Evolutionary conservation across 352 stramenopile genomes (phyloP).

Genomic region (Phytophthora pluvialis): DNA sequence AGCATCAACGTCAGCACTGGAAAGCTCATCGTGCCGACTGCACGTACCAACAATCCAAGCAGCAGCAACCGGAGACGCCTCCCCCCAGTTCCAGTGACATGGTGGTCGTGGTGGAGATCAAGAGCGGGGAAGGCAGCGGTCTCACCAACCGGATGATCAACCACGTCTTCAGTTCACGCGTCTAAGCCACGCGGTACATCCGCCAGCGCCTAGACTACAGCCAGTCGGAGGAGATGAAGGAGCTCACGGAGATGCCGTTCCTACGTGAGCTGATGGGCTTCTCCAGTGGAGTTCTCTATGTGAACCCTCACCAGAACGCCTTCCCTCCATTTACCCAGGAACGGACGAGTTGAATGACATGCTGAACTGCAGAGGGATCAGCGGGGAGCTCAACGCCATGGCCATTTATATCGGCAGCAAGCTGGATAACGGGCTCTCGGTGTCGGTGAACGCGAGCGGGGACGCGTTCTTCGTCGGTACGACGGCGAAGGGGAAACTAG

Average conservation of each 20-base stretch:
- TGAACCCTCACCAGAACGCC: slow-evolving; percentile 15
- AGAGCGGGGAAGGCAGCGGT: slow-evolving; percentile 17
- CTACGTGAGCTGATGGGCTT: slow-evolving; percentile 16
- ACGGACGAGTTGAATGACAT: slow-evolving; percentile 14
- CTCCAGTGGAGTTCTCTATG: slow-evolving; percentile 10
- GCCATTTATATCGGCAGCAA: slow-evolving; percentile 23
- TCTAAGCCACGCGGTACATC: slow-evolving; percentile 12
- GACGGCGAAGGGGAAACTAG: background rate
- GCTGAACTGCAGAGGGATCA: slow-evolving; percentile 16
- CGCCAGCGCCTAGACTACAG: slow-evolving; percentile 12
- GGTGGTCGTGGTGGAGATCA: slow-evolving; percentile 5
- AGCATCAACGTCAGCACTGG: slow-evolving; percentile 23
- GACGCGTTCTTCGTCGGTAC: slow-evolving; percentile 26
- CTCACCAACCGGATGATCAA: slow-evolving; percentile 22
- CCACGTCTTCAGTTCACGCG: slow-evolving; percentile 16
- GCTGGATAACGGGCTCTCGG: slow-evolving; percentile 13
- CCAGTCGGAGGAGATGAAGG: slow-evolving; percentile 17
- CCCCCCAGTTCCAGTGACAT: too few relatives aligned
- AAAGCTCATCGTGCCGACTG: slow-evolving; percentile 15
- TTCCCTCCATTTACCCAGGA: slow-evolving; percentile 8
- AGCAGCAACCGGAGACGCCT: background rate
- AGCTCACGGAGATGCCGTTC: slow-evolving; percentile 28
- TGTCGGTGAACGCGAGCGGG: slow-evolving; percentile 23
- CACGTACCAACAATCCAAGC: slow-evolving; percentile 13
- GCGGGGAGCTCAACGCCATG: slow-evolving; percentile 21